A percentile compares a stretch with the other conserved stretches of the same genome.
These are phyloP conservation scores for Phytophthora brassicae DNA, from an alignment of 352 stramenopile genomes.

Conservation along the genomic window DNA sequence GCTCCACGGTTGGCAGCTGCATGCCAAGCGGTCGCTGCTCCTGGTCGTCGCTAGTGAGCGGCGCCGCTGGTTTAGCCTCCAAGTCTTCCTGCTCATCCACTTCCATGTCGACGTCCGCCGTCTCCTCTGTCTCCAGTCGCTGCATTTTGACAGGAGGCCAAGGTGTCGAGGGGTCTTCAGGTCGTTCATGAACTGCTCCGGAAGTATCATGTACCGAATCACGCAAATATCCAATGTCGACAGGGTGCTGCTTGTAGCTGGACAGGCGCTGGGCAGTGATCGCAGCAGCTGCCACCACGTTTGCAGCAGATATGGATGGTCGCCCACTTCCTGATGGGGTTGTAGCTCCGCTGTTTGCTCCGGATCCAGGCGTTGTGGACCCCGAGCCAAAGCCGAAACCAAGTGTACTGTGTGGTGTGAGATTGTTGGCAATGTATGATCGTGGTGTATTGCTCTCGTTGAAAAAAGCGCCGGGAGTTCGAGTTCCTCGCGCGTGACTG, in stretches of 20 bases:
- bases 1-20: constrained; percentile 34
- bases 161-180: constrained; percentile 27
- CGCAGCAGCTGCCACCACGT: constrained; percentile 32
- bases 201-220: constrained; percentile 42
- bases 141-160: constrained; percentile 36
- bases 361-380: constrained; percentile 42
- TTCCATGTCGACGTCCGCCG: constrained; percentile 40
- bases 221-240: constrained; percentile 71
- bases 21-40: constrained; percentile 13
- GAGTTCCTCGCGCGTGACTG: constrained; percentile 20
- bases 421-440: constrained; percentile 75
- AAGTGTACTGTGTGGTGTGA: constrained; percentile 46
- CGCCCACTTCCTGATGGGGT: constrained; percentile 29
- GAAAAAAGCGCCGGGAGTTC: constrained; percentile 40
- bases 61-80: constrained; percentile 30
- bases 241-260: constrained; percentile 63
- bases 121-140: constrained; percentile 33
- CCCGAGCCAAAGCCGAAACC: constrained; percentile 40
- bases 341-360: constrained; percentile 37
- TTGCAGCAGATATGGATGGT: constrained; percentile 40
- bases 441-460: constrained; percentile 70
- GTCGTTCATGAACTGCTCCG: constrained; percentile 16
- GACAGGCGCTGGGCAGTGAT: constrained; percentile 58
- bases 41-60: too few relatives aligned
- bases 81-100: constrained; percentile 31